Evolutionary conservation across 164 flowering plant species (phyloP), one percentile per base, ranked within the genome.

Genomic region (Kingdonia uniflora): DNA sequence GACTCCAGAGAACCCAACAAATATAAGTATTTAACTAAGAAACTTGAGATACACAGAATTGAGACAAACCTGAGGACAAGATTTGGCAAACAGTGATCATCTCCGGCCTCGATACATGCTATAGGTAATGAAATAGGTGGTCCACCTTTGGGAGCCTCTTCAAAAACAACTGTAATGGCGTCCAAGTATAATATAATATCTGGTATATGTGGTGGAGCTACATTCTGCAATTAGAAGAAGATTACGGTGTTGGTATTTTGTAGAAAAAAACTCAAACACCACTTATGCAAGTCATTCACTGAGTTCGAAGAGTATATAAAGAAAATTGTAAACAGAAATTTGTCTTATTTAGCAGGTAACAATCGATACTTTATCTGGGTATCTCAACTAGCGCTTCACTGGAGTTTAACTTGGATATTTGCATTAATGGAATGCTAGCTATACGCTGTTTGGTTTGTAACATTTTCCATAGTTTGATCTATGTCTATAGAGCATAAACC

Each of bases 71-170:
- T 84, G 74, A 92, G 80, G 47, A 85, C 71, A 59, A 92, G 65
- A 79, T 92, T 84, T 62, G 99, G 97, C 56, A 92, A 68, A 64
- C 77, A 63, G 64, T 81, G 69, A 22, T 77, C 81, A 58, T 68
- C 68, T 54, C 97, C 99, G 67, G 95, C 82, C 72, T 86, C 95
- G 65, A 83, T 79, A 57, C 87, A 92, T 55, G 95, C 82, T 68
- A 86, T 73, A 29, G 97, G 99, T 42, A 86, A 68, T 42, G 82
- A 80, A 25, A 74, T 40, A 44, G 86, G 83, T 19, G 79, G 70
- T 51, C 87, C 91, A 64, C 77, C 77, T 60, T 74, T 79, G 51
- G 91, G 75, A 56, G 92, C 83, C 72, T 88, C 91, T 65, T 92
- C 96, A 67, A 73, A 89, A 65, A 89, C 74, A 64, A 92, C 66